Base-by-base conservation (phyloP, 139 green algal genomes). In the Medakamo hakoo region DNA sequence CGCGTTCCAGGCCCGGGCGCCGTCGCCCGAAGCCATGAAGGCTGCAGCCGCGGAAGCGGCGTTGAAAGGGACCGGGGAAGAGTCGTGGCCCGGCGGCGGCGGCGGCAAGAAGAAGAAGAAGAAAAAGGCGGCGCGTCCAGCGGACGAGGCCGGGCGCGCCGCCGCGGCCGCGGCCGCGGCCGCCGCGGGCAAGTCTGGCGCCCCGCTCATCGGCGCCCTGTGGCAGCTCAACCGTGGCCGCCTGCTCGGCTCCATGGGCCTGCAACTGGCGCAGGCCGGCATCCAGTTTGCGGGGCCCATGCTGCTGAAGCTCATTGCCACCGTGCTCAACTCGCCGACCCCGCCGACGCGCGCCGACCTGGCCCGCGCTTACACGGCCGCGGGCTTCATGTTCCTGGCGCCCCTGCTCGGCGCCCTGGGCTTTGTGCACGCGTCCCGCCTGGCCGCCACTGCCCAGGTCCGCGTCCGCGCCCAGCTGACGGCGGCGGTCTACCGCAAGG, bases 401-500 rank as follows among this genome's bases (percentile, higher is more conserved):
- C 76, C 76, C 2, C 23, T 82, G 25, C 23, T 81, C 30, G 73
- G 76, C 30, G 69, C 73, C 18, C 32, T 82, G 3, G 31, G 27
- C 0, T 60, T 68, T 3, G 63, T 65, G 5, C 66, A 76, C 58
- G 58, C 68, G 59, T 76, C 73, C 32, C 52, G 76, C 19, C 27
- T 81, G 26, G 61, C 67, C 22, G 71, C 78, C 48, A 68, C 68
- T 31, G 68, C 64, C 2, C 73, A 81, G 62, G 62, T 82, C 63
- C 76, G 71, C 64, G 64, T 82, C 31, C 65, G 77, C 2, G 67
- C 72, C 18, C 65, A 75, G 64, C 72, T 95, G 58, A 95, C 88
- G 74, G 79, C 82, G 23, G 79, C 80, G n/a, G 86, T 95, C 62
- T 95, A 94, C 74, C 70, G 86, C 49, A 95, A 95, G 71, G 84